These are phyloP conservation scores for Astrephomene gubernaculifera DNA, from an alignment of 139 green algal genomes.

Conservation along the genomic window DNA sequence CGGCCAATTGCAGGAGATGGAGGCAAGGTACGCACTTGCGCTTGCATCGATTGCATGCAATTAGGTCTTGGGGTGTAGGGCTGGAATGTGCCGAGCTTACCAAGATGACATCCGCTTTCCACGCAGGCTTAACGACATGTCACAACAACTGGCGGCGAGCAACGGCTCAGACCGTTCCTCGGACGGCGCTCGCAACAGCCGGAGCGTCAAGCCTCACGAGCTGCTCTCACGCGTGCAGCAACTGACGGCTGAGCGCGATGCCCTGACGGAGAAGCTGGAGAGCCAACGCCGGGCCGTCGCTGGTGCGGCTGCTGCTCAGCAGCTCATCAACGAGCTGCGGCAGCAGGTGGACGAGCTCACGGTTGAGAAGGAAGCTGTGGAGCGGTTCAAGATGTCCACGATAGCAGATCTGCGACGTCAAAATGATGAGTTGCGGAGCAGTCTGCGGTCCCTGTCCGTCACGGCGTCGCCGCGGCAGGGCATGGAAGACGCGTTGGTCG, in stretches of 20 bases:
- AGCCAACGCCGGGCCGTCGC: neutral
- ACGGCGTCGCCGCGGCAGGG: neutral
- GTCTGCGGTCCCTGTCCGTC: constrained; percentile 5
- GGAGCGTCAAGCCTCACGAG: constrained; percentile 36
- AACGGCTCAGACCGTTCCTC: too few species aligned
- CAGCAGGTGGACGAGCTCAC: constrained; percentile 26
- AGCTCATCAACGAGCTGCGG: constrained; percentile 27
- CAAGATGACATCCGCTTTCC: too few species aligned
- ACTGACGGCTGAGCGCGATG: constrained; percentile 12
- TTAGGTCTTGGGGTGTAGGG: too few species aligned
- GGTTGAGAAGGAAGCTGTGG: constrained; percentile 8
- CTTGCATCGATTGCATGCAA: too few species aligned
- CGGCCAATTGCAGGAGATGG: neutral
- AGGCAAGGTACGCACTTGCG: neutral
- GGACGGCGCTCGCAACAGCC: too few species aligned
- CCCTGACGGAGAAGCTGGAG: constrained; percentile 2
- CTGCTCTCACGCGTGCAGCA: constrained; percentile 38
- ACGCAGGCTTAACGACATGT: too few species aligned
- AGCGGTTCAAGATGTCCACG: constrained; percentile 27
- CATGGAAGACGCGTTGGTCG: neutral
- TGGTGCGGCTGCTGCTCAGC: neutral
- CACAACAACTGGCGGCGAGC: too few species aligned
- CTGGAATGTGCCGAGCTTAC: too few species aligned
- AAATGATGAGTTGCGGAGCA: constrained; percentile 39
- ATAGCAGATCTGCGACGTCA: constrained; percentile 35